Evolutionary conservation across 2,329 filamentous ascomycete species (phyloP), one percentile per base, ranked within the genome.

Genomic region (Pezicula rhizophila): DNA sequence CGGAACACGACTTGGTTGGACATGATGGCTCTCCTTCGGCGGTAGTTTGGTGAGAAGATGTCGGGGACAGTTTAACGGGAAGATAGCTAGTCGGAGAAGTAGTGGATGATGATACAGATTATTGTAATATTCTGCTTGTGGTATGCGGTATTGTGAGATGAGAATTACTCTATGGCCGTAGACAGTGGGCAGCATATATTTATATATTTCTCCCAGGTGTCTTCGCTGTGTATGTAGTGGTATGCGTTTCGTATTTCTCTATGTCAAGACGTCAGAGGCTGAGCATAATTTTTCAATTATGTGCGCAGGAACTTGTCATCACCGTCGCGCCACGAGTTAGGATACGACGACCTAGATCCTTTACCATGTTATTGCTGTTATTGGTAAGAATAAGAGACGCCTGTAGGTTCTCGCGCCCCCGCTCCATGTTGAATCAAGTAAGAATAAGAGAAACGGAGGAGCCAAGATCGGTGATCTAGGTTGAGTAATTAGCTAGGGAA

Each of bases 1-100:
- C 54, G 54, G 26, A 52, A 56, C 20, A 56, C 54, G n/a, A 18
- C 49, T 40, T 56, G 52, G 17, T 42, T 33, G 14, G 50, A 42
- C 52, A 54, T 54, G 25, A 42, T 53, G 12, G n/a, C 14, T n/a
- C n/a, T n/a, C n/a, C n/a, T n/a, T n/a, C n/a, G n/a, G 31, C 31
- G 31, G n/a, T 34, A 34, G 31, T 34, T 34, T 34, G 31, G 31
- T 34, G 31, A 34, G 31, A 34, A 34, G 31, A 34, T 34, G 31
- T 34, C 31, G 31, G 31, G 31, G 31, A 34, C 31, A 34, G 31
- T 34, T 34, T 34, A 34, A 34, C 31, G 31, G 31, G 31, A 34
- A n/a, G 31, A 34, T 34, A 34, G 31, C n/a, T 34, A 34, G 31
- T 34, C n/a, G 8, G n/a, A 34, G n/a, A n/a, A 34, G 31, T 34